Conservation (phyloP, 1,284 basidiomycete species). For the Porphyrellus sp. region DNA sequence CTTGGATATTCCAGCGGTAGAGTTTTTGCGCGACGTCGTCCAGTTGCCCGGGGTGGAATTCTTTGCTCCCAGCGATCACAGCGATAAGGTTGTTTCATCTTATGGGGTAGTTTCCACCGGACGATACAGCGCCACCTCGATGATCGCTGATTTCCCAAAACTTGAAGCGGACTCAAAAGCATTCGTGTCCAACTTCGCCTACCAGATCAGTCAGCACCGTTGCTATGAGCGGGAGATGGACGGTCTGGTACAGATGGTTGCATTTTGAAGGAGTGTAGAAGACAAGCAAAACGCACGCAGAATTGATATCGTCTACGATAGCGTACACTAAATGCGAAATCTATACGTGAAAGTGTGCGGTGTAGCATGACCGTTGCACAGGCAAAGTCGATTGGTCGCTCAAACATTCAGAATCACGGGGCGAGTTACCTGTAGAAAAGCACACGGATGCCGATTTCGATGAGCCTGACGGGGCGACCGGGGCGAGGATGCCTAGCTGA, state of each 20-base stretch:
- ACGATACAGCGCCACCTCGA: constrained; percentile 42
- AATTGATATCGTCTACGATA: not conserved
- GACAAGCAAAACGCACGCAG: not conserved
- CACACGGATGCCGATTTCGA: too few relatives aligned
- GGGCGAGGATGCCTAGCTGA: too few relatives aligned
- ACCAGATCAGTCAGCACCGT: constrained; percentile 61
- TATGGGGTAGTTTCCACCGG: constrained; percentile 64
- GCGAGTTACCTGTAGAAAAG: too few relatives aligned
- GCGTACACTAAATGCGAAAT: not conserved
- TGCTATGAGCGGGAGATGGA: constrained; percentile 60
- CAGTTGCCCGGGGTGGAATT: constrained; percentile 46
- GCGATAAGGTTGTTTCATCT: constrained; percentile 45
- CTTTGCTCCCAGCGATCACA: constrained; percentile 33
- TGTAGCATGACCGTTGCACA: too few relatives aligned
- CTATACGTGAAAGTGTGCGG: too few relatives aligned
- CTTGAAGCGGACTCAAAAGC: constrained; percentile 47
- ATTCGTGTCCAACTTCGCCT: constrained; percentile 58
- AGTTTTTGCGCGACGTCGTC: constrained; percentile 47
- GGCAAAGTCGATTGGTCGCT: too few relatives aligned
- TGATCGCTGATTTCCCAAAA: constrained; percentile 41
- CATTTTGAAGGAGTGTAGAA: constrained; percentile 42
- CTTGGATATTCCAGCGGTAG: constrained; percentile 40
- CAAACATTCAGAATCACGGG: too few relatives aligned
- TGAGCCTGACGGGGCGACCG: too few relatives aligned
- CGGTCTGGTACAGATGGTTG: constrained; percentile 52